phyloP scores from a whole-genome alignment of 441 rosid genomes.

The Populus hybrid region DNA sequence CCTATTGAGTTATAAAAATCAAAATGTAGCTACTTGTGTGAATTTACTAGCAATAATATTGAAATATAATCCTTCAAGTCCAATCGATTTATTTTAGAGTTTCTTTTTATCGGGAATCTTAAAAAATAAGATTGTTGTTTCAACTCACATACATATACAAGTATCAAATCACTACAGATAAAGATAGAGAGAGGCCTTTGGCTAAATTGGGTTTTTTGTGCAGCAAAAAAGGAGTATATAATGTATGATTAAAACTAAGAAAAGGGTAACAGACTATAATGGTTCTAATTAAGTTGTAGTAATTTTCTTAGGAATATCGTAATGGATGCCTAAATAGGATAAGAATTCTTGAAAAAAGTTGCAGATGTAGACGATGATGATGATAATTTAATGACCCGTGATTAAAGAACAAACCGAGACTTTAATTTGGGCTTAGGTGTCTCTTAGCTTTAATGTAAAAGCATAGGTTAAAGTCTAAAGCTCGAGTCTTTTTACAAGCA shows the following conservation, averaged over 20 bases:
- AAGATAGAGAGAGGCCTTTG: too few species aligned
- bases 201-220: too few species aligned
- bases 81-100: too few species aligned
- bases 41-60: too few species aligned
- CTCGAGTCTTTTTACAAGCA: conserved; percentile 36
- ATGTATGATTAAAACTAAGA: neutral
- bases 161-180: too few species aligned
- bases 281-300: neutral
- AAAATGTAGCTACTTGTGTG: neutral
- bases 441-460: conserved; percentile 29
- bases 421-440: conserved; percentile 36
- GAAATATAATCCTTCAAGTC: too few species aligned
- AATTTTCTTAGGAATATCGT: neutral
- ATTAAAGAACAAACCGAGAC: conserved; percentile 17
- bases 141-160: too few species aligned
- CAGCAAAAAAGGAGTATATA: too few species aligned
- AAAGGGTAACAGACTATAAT: neutral
- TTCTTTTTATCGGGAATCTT: too few species aligned
- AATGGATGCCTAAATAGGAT: neutral
- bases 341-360: neutral
- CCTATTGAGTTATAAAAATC: neutral
- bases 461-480: conserved; percentile 39
- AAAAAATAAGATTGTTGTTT: too few species aligned
- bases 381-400: neutral
- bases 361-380: neutral